phyloP scores from a whole-genome alignment of 305 asterid species.

The Fraxinus latifolia region DNA sequence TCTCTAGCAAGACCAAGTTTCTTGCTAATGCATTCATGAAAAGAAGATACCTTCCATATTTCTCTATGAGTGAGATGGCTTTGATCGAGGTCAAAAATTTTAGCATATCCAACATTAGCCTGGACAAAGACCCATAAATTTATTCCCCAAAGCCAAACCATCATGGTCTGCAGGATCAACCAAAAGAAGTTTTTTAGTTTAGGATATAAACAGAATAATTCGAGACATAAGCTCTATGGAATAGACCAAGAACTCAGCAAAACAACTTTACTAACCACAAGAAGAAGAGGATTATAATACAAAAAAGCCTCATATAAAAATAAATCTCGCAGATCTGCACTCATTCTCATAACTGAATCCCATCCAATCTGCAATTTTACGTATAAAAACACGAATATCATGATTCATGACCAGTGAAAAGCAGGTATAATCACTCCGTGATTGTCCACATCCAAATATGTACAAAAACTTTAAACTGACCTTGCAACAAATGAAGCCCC shows the following conservation, averaged over 20 bases:
- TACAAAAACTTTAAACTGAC: conserved; percentile 39
- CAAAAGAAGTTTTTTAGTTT: background rate
- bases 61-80: conserved; percentile 85
- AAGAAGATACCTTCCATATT: conserved; percentile 77
- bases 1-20: conserved; percentile 14
- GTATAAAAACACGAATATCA: conserved; percentile 12
- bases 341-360: conserved; percentile 99
- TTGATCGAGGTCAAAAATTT: conserved; percentile 89
- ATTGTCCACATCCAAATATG: background rate
- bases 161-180: conserved; percentile 67
- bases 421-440: background rate
- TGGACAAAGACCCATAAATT: conserved; percentile 88
- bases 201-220: conserved; percentile 5
- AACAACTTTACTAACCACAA: conserved; percentile 69
- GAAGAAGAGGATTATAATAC: conserved; percentile 95
- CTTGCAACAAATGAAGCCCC: conserved; percentile 93
- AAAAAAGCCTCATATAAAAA: conserved; percentile 94
- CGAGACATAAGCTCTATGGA: conserved; percentile 8
- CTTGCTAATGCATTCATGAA: background rate
- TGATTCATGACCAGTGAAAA: background rate
- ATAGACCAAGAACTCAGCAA: conserved; percentile 14
- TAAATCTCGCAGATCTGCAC: conserved; percentile 79
- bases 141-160: conserved; percentile 98
- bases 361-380: conserved; percentile 73
- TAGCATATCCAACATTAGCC: conserved; percentile 70